Evolutionary conservation across 805 yeast species (phyloP), one percentile per base, ranked within the genome.

Genomic region (Hanseniaspora hatyaiensis): DNA sequence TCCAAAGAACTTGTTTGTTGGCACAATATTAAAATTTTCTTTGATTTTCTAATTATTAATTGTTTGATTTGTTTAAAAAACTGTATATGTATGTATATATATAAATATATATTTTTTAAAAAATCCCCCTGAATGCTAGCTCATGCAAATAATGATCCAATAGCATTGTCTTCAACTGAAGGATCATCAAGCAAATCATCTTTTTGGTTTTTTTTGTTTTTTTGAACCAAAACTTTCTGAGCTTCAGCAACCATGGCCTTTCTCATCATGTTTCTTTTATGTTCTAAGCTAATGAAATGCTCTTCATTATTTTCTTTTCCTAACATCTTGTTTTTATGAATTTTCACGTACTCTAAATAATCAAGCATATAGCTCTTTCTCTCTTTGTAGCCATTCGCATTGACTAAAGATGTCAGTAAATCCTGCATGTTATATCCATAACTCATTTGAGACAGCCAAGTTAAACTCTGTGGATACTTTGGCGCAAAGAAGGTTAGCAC

Each of bases 351-450:
- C 41, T 77, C 72, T n/a, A 88, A 70, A 59, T 85, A 77, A 52
- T 83, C 92, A 51, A 85, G 63, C 63, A 88, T 73, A 22, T 86
- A 78, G 20, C 82, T 77, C 52, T 95, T 71, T 65, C 86, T 94
- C 56, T 83, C 92, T 52, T 87, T 74, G 54, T 81, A 66, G 40
- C 78, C 72, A 59, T 78, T 74, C n/a, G 85, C 78, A 42, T 71
- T 72, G 43, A 76, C 73, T 40, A 88, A 64, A 32, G 76, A 66
- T 13, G 66, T 66, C 57, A 85, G 94, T 53, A 88, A 75, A 48
- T 73, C 72, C 43, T 73, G 69, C 47, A 86, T 67, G 47, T 77
- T 75, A 44, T 73, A 75, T 9, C 77, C 75, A 52, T 70, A 70
- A 18, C 80, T 78, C 30, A 85, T 62, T 42, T 66, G 66, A 50